Percentiles rank a stretch among this genome's conserved stretches.
These are phyloP conservation scores for Bretschneidera sinensis DNA, from an alignment of 345 rosid species.

Conservation along the genomic window DNA sequence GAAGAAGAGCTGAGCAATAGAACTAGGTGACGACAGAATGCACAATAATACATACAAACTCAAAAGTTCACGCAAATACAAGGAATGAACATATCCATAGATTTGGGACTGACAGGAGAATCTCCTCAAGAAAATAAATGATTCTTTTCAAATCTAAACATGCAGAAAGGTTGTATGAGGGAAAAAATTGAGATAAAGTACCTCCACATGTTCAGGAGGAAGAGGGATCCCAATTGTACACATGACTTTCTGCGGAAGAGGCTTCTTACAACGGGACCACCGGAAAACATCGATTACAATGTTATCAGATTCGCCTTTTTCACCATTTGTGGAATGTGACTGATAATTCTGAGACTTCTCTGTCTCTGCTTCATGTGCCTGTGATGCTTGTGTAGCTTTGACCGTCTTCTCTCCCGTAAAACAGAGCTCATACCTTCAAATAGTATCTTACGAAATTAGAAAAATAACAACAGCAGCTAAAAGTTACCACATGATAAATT, in stretches of 20 bases:
- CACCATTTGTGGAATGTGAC: constrained; percentile 57
- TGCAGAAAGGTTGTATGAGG: too few relatives aligned
- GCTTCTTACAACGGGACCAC: constrained; percentile 92
- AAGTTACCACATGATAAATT: too few relatives aligned
- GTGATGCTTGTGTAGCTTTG: constrained; percentile 45
- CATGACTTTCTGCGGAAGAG: constrained; percentile 84
- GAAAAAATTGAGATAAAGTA: constrained; percentile 18
- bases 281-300: constrained; percentile 70
- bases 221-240: constrained; percentile 85
- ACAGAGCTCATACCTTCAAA: constrained; percentile 85
- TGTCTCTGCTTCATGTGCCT: constrained; percentile 53
- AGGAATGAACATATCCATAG: too few relatives aligned
- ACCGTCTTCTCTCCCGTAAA: constrained; percentile 82
- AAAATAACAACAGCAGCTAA: too few relatives aligned
- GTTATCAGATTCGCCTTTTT: constrained; percentile 61
- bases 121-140: too few relatives aligned
- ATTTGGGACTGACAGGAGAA: too few relatives aligned
- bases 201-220: constrained; percentile 86
- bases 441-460: background rate
- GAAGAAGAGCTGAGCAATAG: too few relatives aligned
- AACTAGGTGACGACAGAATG: too few relatives aligned
- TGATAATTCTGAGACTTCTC: constrained; percentile 68
- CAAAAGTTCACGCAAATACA: too few relatives aligned
- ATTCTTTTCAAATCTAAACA: too few relatives aligned
- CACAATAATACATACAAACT: too few relatives aligned